These are phyloP conservation scores for Magnusiomyces suaveolens DNA, from an alignment of 1,139 yeast species.

Conservation along the genomic window DNA sequence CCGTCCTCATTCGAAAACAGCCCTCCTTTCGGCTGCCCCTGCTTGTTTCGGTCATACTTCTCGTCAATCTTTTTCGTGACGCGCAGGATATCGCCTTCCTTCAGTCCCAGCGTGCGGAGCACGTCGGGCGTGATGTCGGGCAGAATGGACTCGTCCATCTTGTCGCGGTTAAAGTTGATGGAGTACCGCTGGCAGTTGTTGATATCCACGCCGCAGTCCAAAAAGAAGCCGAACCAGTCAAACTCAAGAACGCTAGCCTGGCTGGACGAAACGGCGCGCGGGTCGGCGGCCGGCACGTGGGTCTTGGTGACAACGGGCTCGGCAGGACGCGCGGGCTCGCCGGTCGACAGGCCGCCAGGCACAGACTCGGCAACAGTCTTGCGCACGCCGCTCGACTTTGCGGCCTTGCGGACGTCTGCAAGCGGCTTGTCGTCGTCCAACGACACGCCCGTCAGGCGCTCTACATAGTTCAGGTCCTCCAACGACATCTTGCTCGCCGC, in stretches of 20 bases:
- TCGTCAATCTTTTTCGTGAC: slow-evolving; percentile 74
- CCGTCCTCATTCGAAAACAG: slow-evolving; percentile 69
- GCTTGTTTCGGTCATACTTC: slow-evolving; percentile 51
- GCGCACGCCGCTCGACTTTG: slow-evolving; percentile 1
- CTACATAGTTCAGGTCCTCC: slow-evolving; percentile 87
- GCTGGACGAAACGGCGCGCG: slow-evolving; percentile 9
- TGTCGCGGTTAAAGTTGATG: slow-evolving; percentile 75
- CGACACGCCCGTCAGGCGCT: slow-evolving; percentile 62
- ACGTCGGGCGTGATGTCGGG: slow-evolving; percentile 73
- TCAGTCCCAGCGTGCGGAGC: slow-evolving; percentile 79
- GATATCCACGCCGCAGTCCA: slow-evolving; percentile 86
- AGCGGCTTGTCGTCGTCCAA: slow-evolving; percentile 32
- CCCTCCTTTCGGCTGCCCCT: slow-evolving; percentile 26
- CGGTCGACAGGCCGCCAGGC: slow-evolving; percentile 28
- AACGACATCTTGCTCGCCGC: slow-evolving; percentile 74
- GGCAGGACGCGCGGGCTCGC: slow-evolving; percentile 13
- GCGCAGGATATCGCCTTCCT: slow-evolving; percentile 92
- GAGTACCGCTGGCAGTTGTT: slow-evolving; percentile 92
- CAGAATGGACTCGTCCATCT: slow-evolving; percentile 79
- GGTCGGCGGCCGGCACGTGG: slow-evolving; percentile 1
- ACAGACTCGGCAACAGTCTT: slow-evolving; percentile 8
- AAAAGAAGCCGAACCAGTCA: slow-evolving; percentile 96
- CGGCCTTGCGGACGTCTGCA: slow-evolving; percentile 20
- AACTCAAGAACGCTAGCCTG: slow-evolving; percentile 38
- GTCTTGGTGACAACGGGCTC: slow-evolving; percentile 6